Conservation (phyloP, 2,329 filamentous ascomycete genomes). For the Scorias spongiosa region DNA sequence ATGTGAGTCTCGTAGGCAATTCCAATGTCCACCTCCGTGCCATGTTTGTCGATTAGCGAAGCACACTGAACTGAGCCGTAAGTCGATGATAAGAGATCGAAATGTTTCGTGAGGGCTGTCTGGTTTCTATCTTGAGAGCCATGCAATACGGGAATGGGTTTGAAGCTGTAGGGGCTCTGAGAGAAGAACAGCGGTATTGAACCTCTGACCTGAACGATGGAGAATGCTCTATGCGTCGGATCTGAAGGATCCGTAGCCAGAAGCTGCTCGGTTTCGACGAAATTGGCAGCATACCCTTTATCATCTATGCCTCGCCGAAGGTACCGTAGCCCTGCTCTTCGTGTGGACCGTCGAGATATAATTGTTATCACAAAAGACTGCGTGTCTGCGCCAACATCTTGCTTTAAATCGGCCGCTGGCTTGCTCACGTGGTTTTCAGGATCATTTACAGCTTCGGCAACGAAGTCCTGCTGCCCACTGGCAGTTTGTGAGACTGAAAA, state of each 20-base stretch:
- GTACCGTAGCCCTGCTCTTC: slow-evolving; percentile 78
- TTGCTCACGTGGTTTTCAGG: slow-evolving; percentile 8
- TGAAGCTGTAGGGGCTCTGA: slow-evolving; percentile 84
- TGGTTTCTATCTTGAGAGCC: slow-evolving; percentile 70
- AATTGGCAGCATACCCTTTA: slow-evolving; percentile 74
- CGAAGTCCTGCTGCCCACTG: slow-evolving; percentile 14
- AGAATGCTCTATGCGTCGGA: slow-evolving; percentile 48
- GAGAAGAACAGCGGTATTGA: slow-evolving; percentile 94
- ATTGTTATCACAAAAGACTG: slow-evolving; percentile 63
- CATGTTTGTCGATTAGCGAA: slow-evolving; percentile 78
- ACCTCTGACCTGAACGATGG: slow-evolving; percentile 74
- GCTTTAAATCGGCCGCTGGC: slow-evolving; percentile 2
- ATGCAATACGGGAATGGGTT: slow-evolving; percentile 67
- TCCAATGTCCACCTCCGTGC: slow-evolving; percentile 65
- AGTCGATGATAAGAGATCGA: slow-evolving; percentile 48
- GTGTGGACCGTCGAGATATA: slow-evolving; percentile 75
- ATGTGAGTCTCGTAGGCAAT: slow-evolving; percentile 59
- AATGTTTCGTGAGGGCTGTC: slow-evolving; percentile 64
- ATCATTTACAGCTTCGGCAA: slow-evolving; percentile 11
- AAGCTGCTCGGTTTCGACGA: slow-evolving; percentile 89
- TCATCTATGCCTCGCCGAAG: slow-evolving; percentile 82
- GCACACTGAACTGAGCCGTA: slow-evolving; percentile 70
- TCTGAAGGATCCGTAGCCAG: slow-evolving; percentile 58
- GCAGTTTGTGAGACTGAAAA: slow-evolving; percentile 39
- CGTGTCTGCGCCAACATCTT: slow-evolving; percentile 8